phyloP scores from a whole-genome alignment of 768 basidiomycete species.

The Clitopilus hobsonii region DNA sequence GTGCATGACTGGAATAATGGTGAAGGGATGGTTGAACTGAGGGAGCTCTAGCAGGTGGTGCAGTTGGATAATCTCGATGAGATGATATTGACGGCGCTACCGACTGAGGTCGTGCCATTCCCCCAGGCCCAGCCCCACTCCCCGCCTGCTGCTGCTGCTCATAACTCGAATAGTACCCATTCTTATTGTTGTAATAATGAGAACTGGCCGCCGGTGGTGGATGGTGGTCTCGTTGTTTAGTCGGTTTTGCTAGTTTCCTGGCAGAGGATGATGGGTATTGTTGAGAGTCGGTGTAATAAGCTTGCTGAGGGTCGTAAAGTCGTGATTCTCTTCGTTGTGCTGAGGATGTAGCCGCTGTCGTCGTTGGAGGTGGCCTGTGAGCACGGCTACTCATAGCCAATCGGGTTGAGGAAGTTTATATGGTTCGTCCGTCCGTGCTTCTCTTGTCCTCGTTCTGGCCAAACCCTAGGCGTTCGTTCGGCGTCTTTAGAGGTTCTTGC shows the following conservation, averaged over 20 bases:
- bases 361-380: neutral
- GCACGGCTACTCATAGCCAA: conserved; percentile 1
- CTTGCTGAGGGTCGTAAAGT: neutral
- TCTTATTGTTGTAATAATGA: neutral
- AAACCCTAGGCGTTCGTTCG: neutral
- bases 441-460: neutral
- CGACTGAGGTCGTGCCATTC: neutral
- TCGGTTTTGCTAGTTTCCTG: neutral
- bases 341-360: neutral
- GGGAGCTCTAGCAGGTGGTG: neutral
- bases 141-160: neutral
- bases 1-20: neutral
- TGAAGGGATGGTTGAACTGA: neutral
- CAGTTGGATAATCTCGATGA: neutral
- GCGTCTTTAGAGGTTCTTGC: neutral
- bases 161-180: neutral
- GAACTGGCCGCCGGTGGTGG: neutral
- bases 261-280: neutral
- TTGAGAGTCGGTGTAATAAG: neutral
- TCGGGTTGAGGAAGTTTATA: neutral
- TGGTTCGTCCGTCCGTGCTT: neutral
- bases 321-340: neutral
- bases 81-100: neutral
- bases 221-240: neutral
- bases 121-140: neutral